Evolutionary conservation across 140 eudicot genomes (phyloP).

Genomic region (Senecio squalidus): DNA sequence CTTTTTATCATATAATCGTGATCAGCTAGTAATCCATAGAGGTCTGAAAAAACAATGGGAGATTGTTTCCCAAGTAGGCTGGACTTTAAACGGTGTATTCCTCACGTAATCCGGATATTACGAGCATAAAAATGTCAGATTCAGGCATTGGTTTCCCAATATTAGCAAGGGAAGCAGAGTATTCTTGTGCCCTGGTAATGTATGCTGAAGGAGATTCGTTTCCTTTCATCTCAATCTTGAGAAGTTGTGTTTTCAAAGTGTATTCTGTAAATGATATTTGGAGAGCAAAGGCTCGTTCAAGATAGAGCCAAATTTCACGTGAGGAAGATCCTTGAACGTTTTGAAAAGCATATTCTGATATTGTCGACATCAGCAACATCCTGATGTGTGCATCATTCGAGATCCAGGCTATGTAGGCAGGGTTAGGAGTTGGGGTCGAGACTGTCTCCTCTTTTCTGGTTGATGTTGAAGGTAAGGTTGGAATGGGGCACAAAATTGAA

Average conservation of each 20-base stretch:
- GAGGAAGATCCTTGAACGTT: background rate
- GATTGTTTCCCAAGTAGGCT: background rate
- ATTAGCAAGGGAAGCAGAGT: background rate
- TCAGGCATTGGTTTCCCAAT: background rate
- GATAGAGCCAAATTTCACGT: background rate
- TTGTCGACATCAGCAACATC: background rate
- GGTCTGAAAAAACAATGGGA: background rate
- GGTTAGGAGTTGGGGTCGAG: background rate
- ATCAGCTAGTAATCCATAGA: background rate
- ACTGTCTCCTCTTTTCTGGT: background rate
- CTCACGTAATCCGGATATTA: background rate
- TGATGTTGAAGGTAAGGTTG: background rate
- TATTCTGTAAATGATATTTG: background rate
- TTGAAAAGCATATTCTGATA: background rate
- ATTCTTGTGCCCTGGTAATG: background rate
- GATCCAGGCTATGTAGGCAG: background rate
- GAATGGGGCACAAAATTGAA: background rate
- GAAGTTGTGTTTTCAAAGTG: too few species aligned
- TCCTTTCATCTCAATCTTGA: background rate
- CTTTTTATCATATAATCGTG: background rate
- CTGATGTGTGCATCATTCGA: background rate
- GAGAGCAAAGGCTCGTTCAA: background rate
- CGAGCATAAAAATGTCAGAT: background rate
- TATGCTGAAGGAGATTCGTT: background rate
- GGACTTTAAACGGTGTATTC: background rate